A percentile compares a stretch with the other conserved stretches of the same genome.
Conservation (phyloP, 306 rosid genomes). For the Coriaria nepalensis region DNA sequence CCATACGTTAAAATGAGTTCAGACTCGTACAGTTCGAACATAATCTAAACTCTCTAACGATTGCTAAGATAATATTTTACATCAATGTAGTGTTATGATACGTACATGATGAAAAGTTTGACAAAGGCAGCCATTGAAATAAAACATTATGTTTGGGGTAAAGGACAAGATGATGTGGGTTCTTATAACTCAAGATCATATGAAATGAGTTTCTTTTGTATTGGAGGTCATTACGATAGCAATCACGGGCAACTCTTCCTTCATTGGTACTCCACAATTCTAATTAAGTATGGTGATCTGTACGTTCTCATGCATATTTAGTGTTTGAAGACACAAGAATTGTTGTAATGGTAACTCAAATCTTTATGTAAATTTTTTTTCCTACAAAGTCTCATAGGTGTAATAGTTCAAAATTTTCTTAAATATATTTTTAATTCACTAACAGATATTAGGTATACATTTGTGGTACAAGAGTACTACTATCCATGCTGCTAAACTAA, state of each 20-base stretch:
- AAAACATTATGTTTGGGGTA: no score
- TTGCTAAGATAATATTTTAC: no score
- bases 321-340: constrained; percentile 62
- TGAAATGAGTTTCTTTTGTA: constrained; percentile 4
- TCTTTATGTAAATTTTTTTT: constrained; percentile 1
- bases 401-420: neutral
- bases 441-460: constrained; percentile 60
- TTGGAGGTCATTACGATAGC: constrained; percentile 85
- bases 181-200: no score
- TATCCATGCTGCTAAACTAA: constrained; percentile 74
- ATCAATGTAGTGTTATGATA: no score
- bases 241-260: constrained; percentile 80
- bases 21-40: no score
- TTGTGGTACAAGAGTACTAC: constrained; percentile 94
- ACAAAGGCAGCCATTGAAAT: no score
- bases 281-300: constrained; percentile 63
- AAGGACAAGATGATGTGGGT: no score
- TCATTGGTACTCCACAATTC: constrained; percentile 62
- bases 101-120: no score
- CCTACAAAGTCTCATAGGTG: neutral
- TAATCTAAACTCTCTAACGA: no score
- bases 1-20: no score
- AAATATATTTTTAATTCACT: constrained; percentile 10
- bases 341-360: constrained; percentile 48
- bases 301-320: constrained; percentile 63